phyloP scores from a whole-genome alignment of 306 rosid species.

The Leucaena leucocephala region DNA sequence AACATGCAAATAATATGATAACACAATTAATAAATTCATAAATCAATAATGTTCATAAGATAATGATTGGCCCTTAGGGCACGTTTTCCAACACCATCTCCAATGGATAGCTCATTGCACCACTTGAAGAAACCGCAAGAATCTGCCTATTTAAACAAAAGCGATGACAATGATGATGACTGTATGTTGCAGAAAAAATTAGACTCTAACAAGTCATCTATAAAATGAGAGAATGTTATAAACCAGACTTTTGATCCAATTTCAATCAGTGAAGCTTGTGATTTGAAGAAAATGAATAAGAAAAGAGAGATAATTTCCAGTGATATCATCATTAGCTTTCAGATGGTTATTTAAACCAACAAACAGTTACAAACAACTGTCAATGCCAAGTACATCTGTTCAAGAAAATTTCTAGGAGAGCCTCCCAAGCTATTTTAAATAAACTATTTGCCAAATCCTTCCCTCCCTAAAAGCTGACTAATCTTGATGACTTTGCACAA shows the following conservation, averaged over 20 bases:
- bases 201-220: not conserved
- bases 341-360: not conserved
- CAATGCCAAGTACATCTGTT: not conserved
- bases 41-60: no score
- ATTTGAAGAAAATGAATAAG: no score
- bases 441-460: no score
- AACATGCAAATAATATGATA: no score
- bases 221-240: not conserved
- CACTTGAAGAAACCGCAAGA: constrained; percentile 64
- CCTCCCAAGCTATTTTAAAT: not conserved
- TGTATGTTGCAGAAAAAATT: not conserved
- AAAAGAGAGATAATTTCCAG: not conserved
- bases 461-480: not conserved
- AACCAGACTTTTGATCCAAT: not conserved
- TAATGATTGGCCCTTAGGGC: no score
- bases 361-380: not conserved
- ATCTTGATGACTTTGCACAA: not conserved
- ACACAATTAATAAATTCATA: no score
- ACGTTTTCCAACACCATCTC: no score
- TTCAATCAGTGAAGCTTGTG: no score
- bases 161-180: not conserved
- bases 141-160: constrained; percentile 36
- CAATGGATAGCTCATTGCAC: constrained; percentile 51
- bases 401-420: not conserved
- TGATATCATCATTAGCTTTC: not conserved